Conservation (phyloP, 768 basidiomycete genomes). For the Agaricus sinodeliciosus region DNA sequence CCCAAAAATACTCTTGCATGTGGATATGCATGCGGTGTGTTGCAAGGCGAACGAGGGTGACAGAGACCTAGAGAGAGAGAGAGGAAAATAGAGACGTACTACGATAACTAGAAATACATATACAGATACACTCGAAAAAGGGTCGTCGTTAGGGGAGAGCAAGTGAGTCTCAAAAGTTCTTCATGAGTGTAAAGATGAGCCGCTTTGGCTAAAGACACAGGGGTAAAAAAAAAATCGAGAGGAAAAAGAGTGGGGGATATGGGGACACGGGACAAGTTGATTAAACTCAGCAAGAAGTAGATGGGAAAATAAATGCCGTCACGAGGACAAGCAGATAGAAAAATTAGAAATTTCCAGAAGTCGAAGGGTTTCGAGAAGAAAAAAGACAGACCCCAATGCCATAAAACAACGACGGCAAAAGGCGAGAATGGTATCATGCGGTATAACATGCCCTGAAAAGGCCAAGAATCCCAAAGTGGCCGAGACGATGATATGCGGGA, state of each 20-base stretch:
- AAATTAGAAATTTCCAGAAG: background rate
- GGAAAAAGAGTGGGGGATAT: conserved; percentile 10
- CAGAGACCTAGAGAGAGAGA: too few species aligned
- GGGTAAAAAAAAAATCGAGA: background rate
- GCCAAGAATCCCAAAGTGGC: conserved; percentile 11
- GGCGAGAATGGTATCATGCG: conserved; percentile 11
- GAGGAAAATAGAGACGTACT: too few species aligned
- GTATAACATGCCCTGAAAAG: conserved; percentile 16
- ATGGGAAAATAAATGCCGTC: conserved; percentile 3
- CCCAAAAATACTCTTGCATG: too few species aligned
- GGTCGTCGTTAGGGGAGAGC: background rate
- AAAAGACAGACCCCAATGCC: background rate
- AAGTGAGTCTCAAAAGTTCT: background rate
- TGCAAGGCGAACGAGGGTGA: too few species aligned
- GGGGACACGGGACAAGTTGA: background rate
- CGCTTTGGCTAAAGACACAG: background rate
- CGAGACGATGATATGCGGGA: conserved; percentile 3
- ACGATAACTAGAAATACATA: conserved; percentile 22
- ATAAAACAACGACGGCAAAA: background rate
- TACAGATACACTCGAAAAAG: background rate
- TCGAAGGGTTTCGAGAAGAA: background rate
- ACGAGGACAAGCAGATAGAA: conserved; percentile 1
- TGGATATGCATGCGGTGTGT: too few species aligned
- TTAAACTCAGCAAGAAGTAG: background rate
- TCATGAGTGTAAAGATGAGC: background rate